Evolutionary conservation across 352 stramenopile genomes (phyloP).

Genomic region (Pythium sukuiense): DNA sequence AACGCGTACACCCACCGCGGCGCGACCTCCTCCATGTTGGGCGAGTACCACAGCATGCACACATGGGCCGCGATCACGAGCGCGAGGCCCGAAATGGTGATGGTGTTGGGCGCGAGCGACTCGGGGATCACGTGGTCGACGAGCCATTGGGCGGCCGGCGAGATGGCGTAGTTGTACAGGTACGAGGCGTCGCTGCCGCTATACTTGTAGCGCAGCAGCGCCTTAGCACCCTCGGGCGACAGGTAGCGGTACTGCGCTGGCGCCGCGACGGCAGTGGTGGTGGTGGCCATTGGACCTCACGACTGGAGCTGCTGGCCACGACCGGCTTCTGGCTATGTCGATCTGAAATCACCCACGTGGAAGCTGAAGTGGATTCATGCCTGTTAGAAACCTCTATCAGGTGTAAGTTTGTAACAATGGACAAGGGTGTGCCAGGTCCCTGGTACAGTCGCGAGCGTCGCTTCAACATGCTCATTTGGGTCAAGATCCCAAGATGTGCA

Average conservation of each 20-base stretch:
- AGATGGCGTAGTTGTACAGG: constrained; percentile 85
- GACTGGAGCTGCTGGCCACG: constrained; percentile 1
- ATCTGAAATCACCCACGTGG: constrained; percentile 7
- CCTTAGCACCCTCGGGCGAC: constrained; percentile 63
- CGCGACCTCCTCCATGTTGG: constrained; percentile 82
- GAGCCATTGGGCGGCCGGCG: constrained; percentile 68
- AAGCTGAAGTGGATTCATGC: constrained; percentile 6
- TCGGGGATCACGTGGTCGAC: constrained; percentile 75
- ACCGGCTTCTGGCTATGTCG: constrained; percentile 10
- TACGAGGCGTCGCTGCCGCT: constrained; percentile 81
- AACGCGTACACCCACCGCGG: constrained; percentile 74
- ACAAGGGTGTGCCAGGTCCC: not conserved
- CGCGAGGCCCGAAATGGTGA: constrained; percentile 75
- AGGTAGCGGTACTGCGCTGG: constrained; percentile 57
- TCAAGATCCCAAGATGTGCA: constrained; percentile 4
- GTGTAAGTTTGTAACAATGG: not conserved
- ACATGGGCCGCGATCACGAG: constrained; percentile 72
- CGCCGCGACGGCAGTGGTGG: constrained; percentile 5
- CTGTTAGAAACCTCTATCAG: not conserved
- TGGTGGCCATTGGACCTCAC: not conserved
- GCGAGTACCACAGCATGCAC: constrained; percentile 81
- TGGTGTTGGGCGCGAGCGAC: constrained; percentile 75
- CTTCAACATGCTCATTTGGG: constrained; percentile 4
- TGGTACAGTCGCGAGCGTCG: constrained; percentile 11
- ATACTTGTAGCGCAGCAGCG: constrained; percentile 82